Evolutionary conservation across 2,329 filamentous ascomycete species (phyloP).

Genomic region (Ophioceras dolichostomum): DNA sequence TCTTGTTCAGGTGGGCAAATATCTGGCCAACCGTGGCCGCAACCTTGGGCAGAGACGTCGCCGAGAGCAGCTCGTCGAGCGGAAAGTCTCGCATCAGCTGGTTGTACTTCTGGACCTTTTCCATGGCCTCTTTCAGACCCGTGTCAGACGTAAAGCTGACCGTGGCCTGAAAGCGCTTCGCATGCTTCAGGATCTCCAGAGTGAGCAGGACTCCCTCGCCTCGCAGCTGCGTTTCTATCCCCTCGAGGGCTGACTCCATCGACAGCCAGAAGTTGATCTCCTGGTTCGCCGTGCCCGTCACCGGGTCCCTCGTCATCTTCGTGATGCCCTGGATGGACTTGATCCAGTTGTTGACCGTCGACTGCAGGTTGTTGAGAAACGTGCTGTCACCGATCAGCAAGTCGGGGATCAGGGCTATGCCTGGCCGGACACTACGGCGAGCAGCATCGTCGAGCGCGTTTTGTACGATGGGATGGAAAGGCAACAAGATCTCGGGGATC

Average conservation of each 20-base stretch:
- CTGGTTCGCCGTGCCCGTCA: constrained; percentile 69
- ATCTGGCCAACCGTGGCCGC: constrained; percentile 83
- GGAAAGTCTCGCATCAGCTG: constrained; percentile 98
- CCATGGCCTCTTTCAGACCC: constrained; percentile 87
- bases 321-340: constrained; percentile 96
- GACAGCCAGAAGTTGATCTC: constrained; percentile 99
- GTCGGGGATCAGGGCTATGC: constrained; percentile 65
- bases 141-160: constrained; percentile 96
- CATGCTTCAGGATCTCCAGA: constrained; percentile 88
- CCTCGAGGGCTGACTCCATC: constrained; percentile 87
- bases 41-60: constrained; percentile 77
- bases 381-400: constrained; percentile 74
- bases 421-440: constrained; percentile 52
- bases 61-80: constrained; percentile 84
- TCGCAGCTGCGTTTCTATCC: constrained; percentile 77
- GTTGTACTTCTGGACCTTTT: constrained; percentile 97
- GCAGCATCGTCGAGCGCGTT: constrained; percentile 69
- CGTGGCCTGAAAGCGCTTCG: constrained; percentile 94
- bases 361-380: constrained; percentile 88
- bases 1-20: constrained; percentile 93
- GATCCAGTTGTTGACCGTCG: constrained; percentile 95
- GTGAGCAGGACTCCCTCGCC: constrained; percentile 86
- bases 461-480: constrained; percentile 82
- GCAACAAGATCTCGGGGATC: constrained; percentile 81
- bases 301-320: constrained; percentile 78